phyloP scores from a whole-genome alignment of 306 rosid genomes.

The Gastrolobium bilobum region DNA sequence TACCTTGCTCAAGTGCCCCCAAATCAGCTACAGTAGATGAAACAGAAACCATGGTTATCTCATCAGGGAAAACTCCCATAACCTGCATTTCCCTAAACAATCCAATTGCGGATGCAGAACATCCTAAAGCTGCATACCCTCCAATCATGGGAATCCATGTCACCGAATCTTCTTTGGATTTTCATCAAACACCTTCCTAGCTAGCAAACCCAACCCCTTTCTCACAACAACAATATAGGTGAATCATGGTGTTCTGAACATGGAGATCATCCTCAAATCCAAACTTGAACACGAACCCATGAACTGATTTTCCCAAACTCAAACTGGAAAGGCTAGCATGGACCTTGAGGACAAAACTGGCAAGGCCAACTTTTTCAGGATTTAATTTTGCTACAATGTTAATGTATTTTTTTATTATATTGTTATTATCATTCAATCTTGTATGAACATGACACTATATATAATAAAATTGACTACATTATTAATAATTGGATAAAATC shows the following conservation, averaged over 20 bases:
- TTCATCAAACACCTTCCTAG: conserved; percentile 82
- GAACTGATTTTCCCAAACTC: conserved; percentile 67
- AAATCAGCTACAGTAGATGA: conserved; percentile 82
- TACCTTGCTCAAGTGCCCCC: conserved; percentile 93
- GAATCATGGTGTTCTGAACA: conserved; percentile 82
- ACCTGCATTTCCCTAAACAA: conserved; percentile 90
- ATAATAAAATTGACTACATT: no score
- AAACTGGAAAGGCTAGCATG: conserved; percentile 75
- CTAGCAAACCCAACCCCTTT: conserved; percentile 66
- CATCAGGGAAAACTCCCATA: conserved; percentile 74
- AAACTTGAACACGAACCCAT: conserved; percentile 70
- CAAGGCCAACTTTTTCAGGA: no score
- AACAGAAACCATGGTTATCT: conserved; percentile 83
- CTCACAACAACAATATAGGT: conserved; percentile 75
- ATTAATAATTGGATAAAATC: no score
- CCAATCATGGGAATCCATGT: conserved; percentile 96
- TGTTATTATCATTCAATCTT: no score
- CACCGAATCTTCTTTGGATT: conserved; percentile 69
- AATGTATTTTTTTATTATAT: background rate
- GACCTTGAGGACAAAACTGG: conserved; percentile 83
- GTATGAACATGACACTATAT: no score
- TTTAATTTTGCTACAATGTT: background rate
- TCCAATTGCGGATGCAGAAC: conserved; percentile 61
- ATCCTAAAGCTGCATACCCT: conserved; percentile 74
- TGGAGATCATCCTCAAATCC: conserved; percentile 79